Evolutionary conservation across 441 rosid species (phyloP).

Genomic region (Euphorbia schlechtendalii): DNA sequence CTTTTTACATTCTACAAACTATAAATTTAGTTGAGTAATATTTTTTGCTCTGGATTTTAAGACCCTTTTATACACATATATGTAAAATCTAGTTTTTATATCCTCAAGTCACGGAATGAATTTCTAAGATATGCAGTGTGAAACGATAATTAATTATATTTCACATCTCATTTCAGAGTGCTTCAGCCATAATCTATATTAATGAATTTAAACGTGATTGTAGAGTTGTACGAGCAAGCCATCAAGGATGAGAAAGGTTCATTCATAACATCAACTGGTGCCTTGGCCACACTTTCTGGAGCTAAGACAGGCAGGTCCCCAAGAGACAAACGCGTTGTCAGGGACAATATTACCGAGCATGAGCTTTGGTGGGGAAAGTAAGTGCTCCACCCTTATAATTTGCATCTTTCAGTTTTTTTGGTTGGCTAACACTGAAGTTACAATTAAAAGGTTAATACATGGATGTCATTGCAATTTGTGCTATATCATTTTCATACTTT

Average conservation of each 20-base stretch:
- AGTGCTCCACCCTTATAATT: conserved; percentile 22
- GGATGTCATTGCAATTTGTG: too few relatives aligned
- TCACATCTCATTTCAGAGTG: neutral
- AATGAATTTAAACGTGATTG: conserved; percentile 3
- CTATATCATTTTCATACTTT: too few relatives aligned
- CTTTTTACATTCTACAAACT: too few relatives aligned
- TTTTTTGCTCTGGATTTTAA: neutral
- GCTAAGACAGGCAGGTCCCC: conserved; percentile 92
- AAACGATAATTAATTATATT: neutral
- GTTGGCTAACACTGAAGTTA: neutral
- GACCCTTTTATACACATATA: neutral
- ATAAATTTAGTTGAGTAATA: neutral
- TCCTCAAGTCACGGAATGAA: neutral
- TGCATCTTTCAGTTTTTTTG: neutral
- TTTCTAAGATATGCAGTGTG: neutral
- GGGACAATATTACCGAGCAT: conserved; percentile 49
- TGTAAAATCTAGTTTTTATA: neutral
- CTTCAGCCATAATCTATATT: neutral
- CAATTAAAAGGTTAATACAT: neutral
- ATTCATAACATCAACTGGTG: conserved; percentile 72
- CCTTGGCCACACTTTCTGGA: conserved; percentile 92
- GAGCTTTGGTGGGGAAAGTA: conserved; percentile 99
- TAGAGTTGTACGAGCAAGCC: conserved; percentile 93
- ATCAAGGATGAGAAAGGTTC: conserved; percentile 80
- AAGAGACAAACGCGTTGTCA: conserved; percentile 85